phyloP scores from a whole-genome alignment of 768 basidiomycete genomes.

The Atractiella rhizophila region DNA sequence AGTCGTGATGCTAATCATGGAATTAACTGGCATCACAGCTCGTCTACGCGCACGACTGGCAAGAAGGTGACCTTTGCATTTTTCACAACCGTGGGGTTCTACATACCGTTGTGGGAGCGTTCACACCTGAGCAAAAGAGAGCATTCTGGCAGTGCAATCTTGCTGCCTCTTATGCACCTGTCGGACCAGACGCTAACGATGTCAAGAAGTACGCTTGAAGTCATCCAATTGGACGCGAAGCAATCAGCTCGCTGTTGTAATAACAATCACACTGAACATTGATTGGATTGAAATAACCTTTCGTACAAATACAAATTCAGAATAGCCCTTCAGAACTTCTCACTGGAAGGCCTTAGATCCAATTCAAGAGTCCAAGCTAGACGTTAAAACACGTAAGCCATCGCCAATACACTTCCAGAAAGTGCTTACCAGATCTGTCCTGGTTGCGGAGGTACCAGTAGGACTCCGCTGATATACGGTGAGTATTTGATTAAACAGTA shows the following conservation, averaged over 20 bases:
- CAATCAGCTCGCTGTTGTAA: too few relatives aligned
- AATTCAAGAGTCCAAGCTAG: constrained; percentile 7
- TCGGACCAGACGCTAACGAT: constrained; percentile 43
- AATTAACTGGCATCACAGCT: constrained; percentile 25
- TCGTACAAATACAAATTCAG: too few relatives aligned
- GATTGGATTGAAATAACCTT: too few relatives aligned
- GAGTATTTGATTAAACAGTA: background rate
- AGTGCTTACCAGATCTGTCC: constrained; percentile 1
- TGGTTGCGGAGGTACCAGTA: constrained; percentile 10
- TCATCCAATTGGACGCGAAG: too few relatives aligned
- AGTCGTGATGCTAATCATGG: too few relatives aligned
- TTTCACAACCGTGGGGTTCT: constrained; percentile 69
- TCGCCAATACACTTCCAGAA: background rate
- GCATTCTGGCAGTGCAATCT: constrained; percentile 36
- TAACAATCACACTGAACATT: too few relatives aligned
- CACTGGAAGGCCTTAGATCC: constrained; percentile 10
- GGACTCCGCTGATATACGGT: background rate
- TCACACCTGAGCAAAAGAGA: constrained; percentile 32
- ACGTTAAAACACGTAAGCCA: background rate
- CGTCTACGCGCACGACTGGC: constrained; percentile 76
- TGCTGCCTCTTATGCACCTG: constrained; percentile 48
- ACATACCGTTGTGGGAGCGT: constrained; percentile 54
- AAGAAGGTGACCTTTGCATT: constrained; percentile 45
- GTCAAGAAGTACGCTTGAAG: constrained; percentile 21
- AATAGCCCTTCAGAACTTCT: constrained; percentile 12